Evolutionary conservation across 352 stramenopile genomes (phyloP).

Genomic region (Pythium guiyangense): DNA sequence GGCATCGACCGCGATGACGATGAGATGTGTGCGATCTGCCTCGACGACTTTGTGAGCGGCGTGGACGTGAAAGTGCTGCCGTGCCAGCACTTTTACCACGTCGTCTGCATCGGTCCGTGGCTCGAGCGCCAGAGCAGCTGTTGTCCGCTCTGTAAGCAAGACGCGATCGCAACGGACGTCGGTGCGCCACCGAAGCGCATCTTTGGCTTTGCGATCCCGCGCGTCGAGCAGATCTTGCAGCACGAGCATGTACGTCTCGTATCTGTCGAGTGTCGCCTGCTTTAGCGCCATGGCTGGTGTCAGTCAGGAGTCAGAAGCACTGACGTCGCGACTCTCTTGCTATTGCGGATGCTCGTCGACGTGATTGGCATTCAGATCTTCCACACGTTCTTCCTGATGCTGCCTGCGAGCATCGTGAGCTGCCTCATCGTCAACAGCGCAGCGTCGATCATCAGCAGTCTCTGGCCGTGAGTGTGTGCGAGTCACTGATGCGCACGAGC

Average conservation of each 20-base stretch:
- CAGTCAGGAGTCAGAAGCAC: no score
- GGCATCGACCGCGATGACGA: background rate
- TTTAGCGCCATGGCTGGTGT: no score
- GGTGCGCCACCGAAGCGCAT: conserved; percentile 48
- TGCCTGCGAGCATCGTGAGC: conserved; percentile 75
- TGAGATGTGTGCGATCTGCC: conserved; percentile 60
- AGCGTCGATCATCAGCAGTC: conserved; percentile 64
- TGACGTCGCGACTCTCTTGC: no score
- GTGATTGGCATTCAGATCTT: conserved; percentile 33
- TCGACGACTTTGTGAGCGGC: conserved; percentile 63
- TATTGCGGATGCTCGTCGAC: no score
- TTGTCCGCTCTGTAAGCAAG: conserved; percentile 83
- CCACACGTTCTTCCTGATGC: conserved; percentile 78
- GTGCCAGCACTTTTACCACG: conserved; percentile 84
- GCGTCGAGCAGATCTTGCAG: conserved; percentile 64
- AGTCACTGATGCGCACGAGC: background rate
- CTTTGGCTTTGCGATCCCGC: conserved; percentile 54
- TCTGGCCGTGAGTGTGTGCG: conserved; percentile 52
- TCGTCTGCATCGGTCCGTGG: conserved; percentile 85
- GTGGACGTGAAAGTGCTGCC: conserved; percentile 74
- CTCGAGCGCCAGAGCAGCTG: conserved; percentile 68
- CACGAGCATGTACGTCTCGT: conserved; percentile 55
- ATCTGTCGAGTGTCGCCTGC: background rate
- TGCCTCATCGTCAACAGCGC: conserved; percentile 76
- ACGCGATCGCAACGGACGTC: conserved; percentile 57